Evolutionary conservation across 2,329 filamentous ascomycete genomes (phyloP).

Genomic region (Exophiala dermatitidis): DNA sequence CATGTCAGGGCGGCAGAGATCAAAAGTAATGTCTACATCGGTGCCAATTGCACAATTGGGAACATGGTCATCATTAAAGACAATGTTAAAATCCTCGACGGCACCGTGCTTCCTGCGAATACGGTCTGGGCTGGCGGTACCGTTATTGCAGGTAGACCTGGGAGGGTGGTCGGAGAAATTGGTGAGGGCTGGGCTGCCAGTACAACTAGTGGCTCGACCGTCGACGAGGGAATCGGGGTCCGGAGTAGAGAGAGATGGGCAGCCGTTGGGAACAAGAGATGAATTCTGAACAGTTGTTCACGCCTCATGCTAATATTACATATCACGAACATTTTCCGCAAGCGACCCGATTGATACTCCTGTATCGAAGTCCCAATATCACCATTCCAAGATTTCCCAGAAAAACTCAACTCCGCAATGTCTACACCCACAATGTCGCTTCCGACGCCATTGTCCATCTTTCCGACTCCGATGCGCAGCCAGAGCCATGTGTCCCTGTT

Average conservation of each 20-base stretch:
- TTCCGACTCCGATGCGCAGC: not conserved
- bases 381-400: too few species aligned
- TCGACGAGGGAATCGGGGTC: constrained; percentile 24
- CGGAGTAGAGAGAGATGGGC: constrained; percentile 26
- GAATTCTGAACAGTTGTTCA: not conserved
- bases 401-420: not conserved
- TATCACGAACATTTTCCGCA: too few species aligned
- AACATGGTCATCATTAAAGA: constrained; percentile 91
- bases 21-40: constrained; percentile 80
- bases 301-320: too few species aligned
- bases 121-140: constrained; percentile 92
- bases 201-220: constrained; percentile 15
- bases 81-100: constrained; percentile 79
- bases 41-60: constrained; percentile 66
- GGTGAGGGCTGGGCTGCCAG: constrained; percentile 40
- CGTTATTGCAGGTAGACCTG: constrained; percentile 78
- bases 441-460: constrained; percentile 2
- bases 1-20: constrained; percentile 78
- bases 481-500: not conserved
- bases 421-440: not conserved
- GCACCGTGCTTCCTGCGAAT: constrained; percentile 71
- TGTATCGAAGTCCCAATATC: too few species aligned
- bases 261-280: constrained; percentile 25
- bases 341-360: too few species aligned
- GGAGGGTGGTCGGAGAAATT: constrained; percentile 72